phyloP scores from a whole-genome alignment of 371 early-diverging fungal species.

The Syncephalis plumigaleata region DNA sequence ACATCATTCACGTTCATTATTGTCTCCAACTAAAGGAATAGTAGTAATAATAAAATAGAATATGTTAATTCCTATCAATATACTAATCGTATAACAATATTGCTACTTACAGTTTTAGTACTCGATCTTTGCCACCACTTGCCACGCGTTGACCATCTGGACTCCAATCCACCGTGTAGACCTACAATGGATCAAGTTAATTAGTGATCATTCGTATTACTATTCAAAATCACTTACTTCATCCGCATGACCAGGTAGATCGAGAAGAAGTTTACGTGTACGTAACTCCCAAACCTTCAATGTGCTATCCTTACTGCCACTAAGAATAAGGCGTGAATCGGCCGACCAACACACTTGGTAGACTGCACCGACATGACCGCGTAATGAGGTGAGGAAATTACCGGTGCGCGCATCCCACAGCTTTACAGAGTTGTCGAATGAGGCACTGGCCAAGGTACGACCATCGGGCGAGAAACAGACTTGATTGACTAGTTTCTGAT shows the following conservation, averaged over 20 bases:
- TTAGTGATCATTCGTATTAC: no score
- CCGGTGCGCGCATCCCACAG: constrained; percentile 92
- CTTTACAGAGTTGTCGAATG: constrained; percentile 97
- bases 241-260: constrained; percentile 91
- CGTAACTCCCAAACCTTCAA: constrained; percentile 86
- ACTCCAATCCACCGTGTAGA: constrained; percentile 92
- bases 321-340: constrained; percentile 79
- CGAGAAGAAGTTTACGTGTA: constrained; percentile 69
- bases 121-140: constrained; percentile 86
- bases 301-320: constrained; percentile 85
- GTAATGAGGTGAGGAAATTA: constrained; percentile 75
- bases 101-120: constrained; percentile 52
- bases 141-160: constrained; percentile 82
- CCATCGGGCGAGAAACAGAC: constrained; percentile 91
- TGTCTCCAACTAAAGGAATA: constrained; percentile 1
- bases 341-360: constrained; percentile 89
- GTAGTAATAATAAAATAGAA: no score
- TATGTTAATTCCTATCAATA: background rate
- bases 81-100: background rate
- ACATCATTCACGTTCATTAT: background rate
- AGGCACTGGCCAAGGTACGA: constrained; percentile 78
- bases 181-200: no score
- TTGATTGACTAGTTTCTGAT: constrained; percentile 92
- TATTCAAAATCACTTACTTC: constrained; percentile 35
- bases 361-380: constrained; percentile 88